A percentile compares a stretch with the other conserved stretches of the same genome.
These are phyloP conservation scores for Diaporthe nobilis DNA, from an alignment of 2,329 filamentous ascomycete genomes.

Conservation along the genomic window DNA sequence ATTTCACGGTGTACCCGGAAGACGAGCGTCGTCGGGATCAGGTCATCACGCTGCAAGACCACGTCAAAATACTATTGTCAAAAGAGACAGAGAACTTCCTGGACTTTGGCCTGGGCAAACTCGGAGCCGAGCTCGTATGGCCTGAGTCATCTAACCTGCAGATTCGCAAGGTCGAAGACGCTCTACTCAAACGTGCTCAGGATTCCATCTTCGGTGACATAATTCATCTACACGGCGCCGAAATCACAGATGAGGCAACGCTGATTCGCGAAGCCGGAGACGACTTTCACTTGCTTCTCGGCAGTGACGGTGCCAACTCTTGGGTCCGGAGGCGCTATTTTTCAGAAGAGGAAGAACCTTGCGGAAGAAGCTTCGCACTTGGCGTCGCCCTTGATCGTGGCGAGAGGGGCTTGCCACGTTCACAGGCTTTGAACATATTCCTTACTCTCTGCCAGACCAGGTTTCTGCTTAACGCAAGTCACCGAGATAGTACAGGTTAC, in stretches of 20 bases:
- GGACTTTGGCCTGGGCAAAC: conserved; percentile 49
- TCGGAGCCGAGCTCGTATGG: conserved; percentile 53
- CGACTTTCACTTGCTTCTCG: conserved; percentile 54
- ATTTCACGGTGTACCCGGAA: conserved; percentile 48
- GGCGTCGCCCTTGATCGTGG: conserved; percentile 52
- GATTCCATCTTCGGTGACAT: conserved; percentile 49
- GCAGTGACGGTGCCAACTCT: conserved; percentile 53
- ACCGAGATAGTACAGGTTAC: conserved; percentile 52
- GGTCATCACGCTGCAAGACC: conserved; percentile 54
- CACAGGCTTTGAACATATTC: conserved; percentile 54
- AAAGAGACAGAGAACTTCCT: conserved; percentile 44
- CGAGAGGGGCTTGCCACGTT: conserved; percentile 52
- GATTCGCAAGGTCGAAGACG: conserved; percentile 56
- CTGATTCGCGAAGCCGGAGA: background rate
- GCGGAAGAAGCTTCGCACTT: conserved; percentile 53
- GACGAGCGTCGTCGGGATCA: conserved; percentile 52
- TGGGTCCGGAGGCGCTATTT: conserved; percentile 54
- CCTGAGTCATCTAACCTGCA: conserved; percentile 55
- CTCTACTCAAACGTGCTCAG: conserved; percentile 53
- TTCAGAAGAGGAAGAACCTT: conserved; percentile 52
- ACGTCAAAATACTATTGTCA: conserved; percentile 51
- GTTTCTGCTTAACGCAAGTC: conserved; percentile 54
- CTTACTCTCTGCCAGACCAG: conserved; percentile 54
- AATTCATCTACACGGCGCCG: conserved; percentile 51
- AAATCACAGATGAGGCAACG: background rate